phyloP scores from a whole-genome alignment of 2,329 filamentous ascomycete species.

The Aspergillus pseudoviridinutans region DNA sequence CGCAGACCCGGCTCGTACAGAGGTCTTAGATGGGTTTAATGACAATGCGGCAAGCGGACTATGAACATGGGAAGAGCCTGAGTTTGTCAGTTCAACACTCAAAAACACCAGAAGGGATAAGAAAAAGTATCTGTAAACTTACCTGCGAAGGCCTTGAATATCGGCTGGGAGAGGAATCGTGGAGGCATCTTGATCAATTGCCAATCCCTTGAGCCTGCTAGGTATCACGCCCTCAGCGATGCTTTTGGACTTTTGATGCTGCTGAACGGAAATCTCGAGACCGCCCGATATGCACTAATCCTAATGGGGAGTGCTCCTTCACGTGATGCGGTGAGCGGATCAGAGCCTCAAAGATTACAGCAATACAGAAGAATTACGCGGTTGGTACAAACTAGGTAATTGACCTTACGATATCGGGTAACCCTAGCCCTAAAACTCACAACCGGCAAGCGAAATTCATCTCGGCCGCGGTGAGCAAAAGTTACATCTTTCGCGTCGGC shows the following conservation, averaged over 20 bases:
- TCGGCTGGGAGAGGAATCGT: conserved; percentile 59
- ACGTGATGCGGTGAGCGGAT: conserved; percentile 17
- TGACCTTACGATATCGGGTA: conserved; percentile 3
- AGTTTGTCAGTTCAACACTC: conserved; percentile 2
- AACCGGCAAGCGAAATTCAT: conserved; percentile 38
- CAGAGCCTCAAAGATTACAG: background rate
- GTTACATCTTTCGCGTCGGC: conserved; percentile 27
- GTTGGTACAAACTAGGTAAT: background rate
- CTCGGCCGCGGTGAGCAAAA: conserved; percentile 22
- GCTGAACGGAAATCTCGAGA: conserved; percentile 30
- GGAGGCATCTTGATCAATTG: conserved; percentile 57
- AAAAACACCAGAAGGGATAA: conserved; percentile 6
- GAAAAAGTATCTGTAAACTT: conserved; percentile 29
- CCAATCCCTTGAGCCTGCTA: background rate
- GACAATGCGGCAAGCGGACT: conserved; percentile 48
- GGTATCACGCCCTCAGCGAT: conserved; percentile 7
- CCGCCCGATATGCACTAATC: conserved; percentile 24
- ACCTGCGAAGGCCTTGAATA: conserved; percentile 60
- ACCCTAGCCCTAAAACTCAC: conserved; percentile 40
- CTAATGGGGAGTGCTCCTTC: background rate
- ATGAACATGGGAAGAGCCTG: conserved; percentile 29
- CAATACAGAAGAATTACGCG: background rate
- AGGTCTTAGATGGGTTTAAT: conserved; percentile 49
- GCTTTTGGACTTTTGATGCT: conserved; percentile 8
- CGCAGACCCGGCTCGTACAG: conserved; percentile 62